Conservation (phyloP, 129 eudicot genomes). For the Artemisia tridentata region DNA sequence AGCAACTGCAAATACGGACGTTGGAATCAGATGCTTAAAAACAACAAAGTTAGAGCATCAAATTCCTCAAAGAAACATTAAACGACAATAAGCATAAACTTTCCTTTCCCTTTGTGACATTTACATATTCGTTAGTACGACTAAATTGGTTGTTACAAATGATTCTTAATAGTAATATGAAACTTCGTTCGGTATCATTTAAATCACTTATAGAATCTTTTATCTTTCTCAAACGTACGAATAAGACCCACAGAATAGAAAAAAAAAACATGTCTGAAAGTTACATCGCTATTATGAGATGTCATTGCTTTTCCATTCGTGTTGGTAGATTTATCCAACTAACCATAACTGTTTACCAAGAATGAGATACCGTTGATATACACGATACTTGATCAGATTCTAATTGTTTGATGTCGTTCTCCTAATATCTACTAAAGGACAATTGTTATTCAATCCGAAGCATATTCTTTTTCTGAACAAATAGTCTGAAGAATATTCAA, state of each 20-base stretch:
- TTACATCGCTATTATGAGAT: not conserved
- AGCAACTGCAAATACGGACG: not conserved
- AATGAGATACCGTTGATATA: not conserved
- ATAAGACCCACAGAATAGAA: not conserved
- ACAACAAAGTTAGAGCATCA: conserved; percentile 23
- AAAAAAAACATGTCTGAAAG: not conserved
- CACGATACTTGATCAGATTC: not conserved
- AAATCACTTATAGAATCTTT: not conserved
- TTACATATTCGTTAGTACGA: conserved; percentile 12
- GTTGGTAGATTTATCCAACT: not conserved
- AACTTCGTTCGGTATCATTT: not conserved
- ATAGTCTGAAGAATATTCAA: not conserved
- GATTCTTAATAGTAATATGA: not conserved
- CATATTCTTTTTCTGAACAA: not conserved
- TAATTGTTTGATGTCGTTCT: not conserved
- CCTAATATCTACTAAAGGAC: not conserved
- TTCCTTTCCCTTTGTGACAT: conserved; percentile 12
- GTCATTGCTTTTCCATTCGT: not conserved
- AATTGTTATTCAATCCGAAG: not conserved
- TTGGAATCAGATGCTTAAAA: conserved; percentile 21
- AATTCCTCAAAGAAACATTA: conserved; percentile 1
- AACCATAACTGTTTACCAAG: not conserved
- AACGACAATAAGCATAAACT: conserved; percentile 5
- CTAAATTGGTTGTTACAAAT: not conserved
- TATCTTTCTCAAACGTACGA: too few species aligned